Percentiles rank a stretch among this genome's conserved stretches.
phyloP scores from a whole-genome alignment of 495 filamentous ascomycete species.

The Poronia punctata region DNA sequence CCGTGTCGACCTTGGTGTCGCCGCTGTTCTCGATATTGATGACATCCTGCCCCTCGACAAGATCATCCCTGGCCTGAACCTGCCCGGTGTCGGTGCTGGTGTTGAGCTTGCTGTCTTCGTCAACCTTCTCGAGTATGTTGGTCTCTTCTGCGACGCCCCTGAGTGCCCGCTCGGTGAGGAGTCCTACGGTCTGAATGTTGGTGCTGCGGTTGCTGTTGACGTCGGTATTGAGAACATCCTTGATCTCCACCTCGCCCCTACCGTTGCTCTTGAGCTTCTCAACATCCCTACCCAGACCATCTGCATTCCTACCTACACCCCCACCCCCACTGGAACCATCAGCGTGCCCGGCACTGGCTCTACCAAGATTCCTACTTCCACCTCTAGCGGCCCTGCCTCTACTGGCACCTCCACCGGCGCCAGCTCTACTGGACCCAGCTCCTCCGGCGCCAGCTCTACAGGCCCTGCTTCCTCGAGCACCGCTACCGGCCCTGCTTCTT shows the following conservation, averaged over 20 bases:
- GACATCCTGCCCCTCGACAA: slow-evolving; percentile 10
- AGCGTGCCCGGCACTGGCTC: background rate
- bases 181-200: slow-evolving; percentile 30
- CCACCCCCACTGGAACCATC: slow-evolving; percentile 7
- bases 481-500: slow-evolving; percentile 1
- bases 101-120: slow-evolving; percentile 34
- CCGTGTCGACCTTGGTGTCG: slow-evolving; percentile 22
- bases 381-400: slow-evolving; percentile 1
- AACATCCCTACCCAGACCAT: slow-evolving; percentile 28
- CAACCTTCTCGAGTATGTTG: slow-evolving; percentile 36
- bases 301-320: slow-evolving; percentile 16
- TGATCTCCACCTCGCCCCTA: slow-evolving; percentile 28
- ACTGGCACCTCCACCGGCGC: slow-evolving; percentile 4
- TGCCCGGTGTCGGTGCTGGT: slow-evolving; percentile 30
- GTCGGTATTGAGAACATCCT: slow-evolving; percentile 29
- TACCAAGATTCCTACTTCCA: slow-evolving; percentile 1
- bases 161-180: slow-evolving; percentile 25
- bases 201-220: slow-evolving; percentile 30
- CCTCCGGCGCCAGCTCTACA: slow-evolving; percentile 3
- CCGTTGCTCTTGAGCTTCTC: slow-evolving; percentile 31
- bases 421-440: background rate
- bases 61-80: slow-evolving; percentile 17
- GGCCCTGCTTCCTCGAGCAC: slow-evolving; percentile 3
- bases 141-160: slow-evolving; percentile 28
- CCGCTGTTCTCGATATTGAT: slow-evolving; percentile 19